Percentiles rank a stretch among this genome's conserved stretches.
Conservation (phyloP, 23 red algal genomes). For the Gracilaria vermiculophylla region DNA sequence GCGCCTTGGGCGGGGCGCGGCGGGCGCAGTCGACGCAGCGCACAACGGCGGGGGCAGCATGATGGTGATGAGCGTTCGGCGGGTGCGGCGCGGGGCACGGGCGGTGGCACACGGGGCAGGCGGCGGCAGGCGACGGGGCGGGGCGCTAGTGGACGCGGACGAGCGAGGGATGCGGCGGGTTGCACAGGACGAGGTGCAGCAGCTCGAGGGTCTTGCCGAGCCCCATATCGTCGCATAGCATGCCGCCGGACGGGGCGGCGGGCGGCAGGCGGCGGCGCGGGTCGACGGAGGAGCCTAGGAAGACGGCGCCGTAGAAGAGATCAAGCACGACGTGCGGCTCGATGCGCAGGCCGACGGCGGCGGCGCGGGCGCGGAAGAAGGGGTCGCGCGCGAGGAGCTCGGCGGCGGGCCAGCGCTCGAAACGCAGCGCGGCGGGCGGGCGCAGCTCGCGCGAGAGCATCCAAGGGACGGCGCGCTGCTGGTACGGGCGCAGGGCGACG, state of each 20-base stretch:
- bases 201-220: slow-evolving; percentile 62
- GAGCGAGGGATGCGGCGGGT: neutral
- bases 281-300: neutral
- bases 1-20: neutral
- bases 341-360: neutral
- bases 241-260: neutral
- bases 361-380: neutral
- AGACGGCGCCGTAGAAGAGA: neutral
- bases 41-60: too few species aligned
- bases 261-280: neutral
- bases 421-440: neutral
- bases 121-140: too few species aligned
- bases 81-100: neutral
- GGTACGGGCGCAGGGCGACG: slow-evolving; percentile 39
- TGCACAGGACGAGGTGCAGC: slow-evolving; percentile 48
- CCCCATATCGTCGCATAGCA: slow-evolving; percentile 67
- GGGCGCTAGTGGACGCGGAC: neutral
- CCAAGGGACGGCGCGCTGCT: slow-evolving; percentile 59
- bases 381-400: neutral
- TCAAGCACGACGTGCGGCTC: neutral
- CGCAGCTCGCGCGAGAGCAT: slow-evolving; percentile 33
- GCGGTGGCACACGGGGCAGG: neutral
- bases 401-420: neutral
- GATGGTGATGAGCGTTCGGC: too few species aligned
- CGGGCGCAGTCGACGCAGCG: slow-evolving; percentile 27